Percentiles rank a stretch among this genome's conserved stretches.
phyloP scores from a whole-genome alignment of 176 grass and related monocot genomes.

The maize (Zea mays) region Zm-B73-REFERENCE-NAM-5.0 NC_050098.1:149224001-149224500 shows the following conservation, averaged over 20 bases:
- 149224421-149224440: conserved; percentile 63
- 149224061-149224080: too few species aligned
- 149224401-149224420: conserved; percentile 85
- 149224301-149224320: conserved; percentile 13
- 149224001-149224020: too few species aligned
- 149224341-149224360: conserved; percentile 23
- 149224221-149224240: neutral
- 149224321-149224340: conserved; percentile 7
- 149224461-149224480: conserved; percentile 67
- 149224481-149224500: conserved; percentile 87
- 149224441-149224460: conserved; percentile 68
- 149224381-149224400: conserved; percentile 55
- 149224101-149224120: neutral
- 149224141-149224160: neutral
- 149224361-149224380: conserved; percentile 3
- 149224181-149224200: neutral
- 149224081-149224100: too few species aligned
- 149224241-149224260: conserved; percentile 2
- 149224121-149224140: neutral
- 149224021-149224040: too few species aligned
- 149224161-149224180: too few species aligned
- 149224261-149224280: neutral
- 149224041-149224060: too few species aligned
- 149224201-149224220: neutral
- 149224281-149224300: conserved; percentile 23